These are phyloP conservation scores for Coniochaeta hoffmannii DNA, from an alignment of 2,329 filamentous ascomycete genomes.

Conservation along the genomic window DNA sequence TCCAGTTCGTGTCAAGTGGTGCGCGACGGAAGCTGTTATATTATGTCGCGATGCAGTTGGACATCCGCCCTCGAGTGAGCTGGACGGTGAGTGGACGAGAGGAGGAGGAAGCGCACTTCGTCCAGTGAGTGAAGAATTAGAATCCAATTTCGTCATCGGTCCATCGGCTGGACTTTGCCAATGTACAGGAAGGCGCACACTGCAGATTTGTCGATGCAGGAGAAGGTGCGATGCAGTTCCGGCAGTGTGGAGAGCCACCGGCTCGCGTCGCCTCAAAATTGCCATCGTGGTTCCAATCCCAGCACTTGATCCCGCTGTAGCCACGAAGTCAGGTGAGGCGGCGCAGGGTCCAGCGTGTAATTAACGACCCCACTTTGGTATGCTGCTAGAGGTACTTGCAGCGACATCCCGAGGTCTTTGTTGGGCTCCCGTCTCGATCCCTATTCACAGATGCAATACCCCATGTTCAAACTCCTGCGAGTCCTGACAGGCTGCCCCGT, in stretches of 20 bases:
- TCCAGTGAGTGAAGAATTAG: neutral
- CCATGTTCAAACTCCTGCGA: conserved; percentile 2
- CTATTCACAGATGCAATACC: conserved; percentile 10
- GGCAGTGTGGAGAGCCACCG: neutral
- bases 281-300: conserved; percentile 3
- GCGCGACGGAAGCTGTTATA: neutral
- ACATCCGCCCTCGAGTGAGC: neutral
- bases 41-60: neutral
- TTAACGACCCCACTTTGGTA: neutral
- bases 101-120: neutral
- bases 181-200: neutral
- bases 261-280: neutral
- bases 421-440: conserved; percentile 2
- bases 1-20: neutral
- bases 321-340: conserved; percentile 2
- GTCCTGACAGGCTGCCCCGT: conserved; percentile 19
- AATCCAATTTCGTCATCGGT: neutral
- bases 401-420: conserved; percentile 8
- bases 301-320: neutral
- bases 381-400: neutral
- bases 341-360: neutral
- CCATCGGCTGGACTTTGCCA: no score
- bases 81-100: neutral
- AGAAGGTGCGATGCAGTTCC: neutral
- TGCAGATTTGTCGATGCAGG: neutral